These are phyloP conservation scores for Entomortierella lignicola DNA, from an alignment of 192 early-diverging fungal species.

Conservation along the genomic window DNA sequence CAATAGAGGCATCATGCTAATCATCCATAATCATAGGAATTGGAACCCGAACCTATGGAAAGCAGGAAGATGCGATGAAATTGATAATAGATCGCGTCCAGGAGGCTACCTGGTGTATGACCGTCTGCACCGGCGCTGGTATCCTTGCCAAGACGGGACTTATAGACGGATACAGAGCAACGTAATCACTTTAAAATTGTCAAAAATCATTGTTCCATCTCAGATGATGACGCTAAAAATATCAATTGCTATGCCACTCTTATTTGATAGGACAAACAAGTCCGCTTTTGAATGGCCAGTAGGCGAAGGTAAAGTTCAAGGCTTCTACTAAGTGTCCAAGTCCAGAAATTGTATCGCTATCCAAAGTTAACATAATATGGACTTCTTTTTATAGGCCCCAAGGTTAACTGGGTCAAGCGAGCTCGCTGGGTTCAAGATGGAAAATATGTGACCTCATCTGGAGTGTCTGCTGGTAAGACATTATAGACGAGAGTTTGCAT, in stretches of 20 bases:
- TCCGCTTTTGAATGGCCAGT: neutral
- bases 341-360: neutral
- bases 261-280: neutral
- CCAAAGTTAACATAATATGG: neutral
- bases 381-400: constrained; percentile 19
- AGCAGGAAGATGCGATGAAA: constrained; percentile 2
- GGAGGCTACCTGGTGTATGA: constrained; percentile 46
- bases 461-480: constrained; percentile 53
- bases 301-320: neutral
- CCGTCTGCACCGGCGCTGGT: constrained; percentile 61
- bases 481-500: no score
- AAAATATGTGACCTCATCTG: constrained; percentile 55
- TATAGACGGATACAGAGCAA: constrained; percentile 58
- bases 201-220: neutral
- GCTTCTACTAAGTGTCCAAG: no score
- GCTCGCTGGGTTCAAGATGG: constrained; percentile 67
- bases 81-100: constrained; percentile 12
- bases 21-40: neutral
- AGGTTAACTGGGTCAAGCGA: constrained; percentile 59
- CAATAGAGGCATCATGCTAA: no score
- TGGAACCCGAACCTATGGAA: constrained; percentile 13
- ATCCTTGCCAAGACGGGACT: constrained; percentile 60
- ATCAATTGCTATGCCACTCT: neutral
- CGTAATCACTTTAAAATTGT: constrained; percentile 15
- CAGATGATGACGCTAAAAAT: neutral